Conservation (phyloP, 768 basidiomycete genomes). For the Termitomyces sp. region DNA sequence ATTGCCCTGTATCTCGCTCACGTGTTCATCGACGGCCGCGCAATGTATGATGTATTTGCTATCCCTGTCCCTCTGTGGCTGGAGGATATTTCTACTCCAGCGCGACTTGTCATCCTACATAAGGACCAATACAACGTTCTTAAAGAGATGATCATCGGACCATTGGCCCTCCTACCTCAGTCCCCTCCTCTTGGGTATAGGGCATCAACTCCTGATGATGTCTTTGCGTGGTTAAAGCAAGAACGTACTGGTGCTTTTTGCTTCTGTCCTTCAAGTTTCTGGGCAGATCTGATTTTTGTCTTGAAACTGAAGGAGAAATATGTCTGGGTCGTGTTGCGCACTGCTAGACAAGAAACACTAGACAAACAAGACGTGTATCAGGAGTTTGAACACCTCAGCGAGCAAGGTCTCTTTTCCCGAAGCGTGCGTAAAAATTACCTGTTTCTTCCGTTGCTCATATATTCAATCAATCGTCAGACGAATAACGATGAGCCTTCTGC, state of each 20-base stretch:
- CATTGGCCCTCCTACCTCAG: neutral
- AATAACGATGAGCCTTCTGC: neutral
- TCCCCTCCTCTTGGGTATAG: conserved; percentile 7
- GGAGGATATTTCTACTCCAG: neutral
- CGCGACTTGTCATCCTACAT: neutral
- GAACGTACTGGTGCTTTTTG: neutral
- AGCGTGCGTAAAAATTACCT: neutral
- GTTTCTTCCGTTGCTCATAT: neutral
- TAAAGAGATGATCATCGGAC: conserved; percentile 1
- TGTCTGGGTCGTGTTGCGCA: neutral
- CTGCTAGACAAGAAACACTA: neutral
- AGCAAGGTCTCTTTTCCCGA: neutral
- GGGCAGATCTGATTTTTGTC: neutral
- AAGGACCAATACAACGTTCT: neutral
- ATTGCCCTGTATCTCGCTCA: conserved; percentile 6
- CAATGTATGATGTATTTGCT: neutral
- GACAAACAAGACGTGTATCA: neutral
- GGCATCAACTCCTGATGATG: neutral
- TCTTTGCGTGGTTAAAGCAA: neutral
- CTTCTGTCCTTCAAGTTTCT: neutral
- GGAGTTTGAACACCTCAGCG: neutral
- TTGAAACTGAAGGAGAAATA: neutral
- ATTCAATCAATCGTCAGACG: neutral
- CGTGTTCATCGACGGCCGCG: neutral
- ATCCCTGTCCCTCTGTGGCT: neutral